These are phyloP conservation scores for Eimeria praecox DNA, from an alignment of 169 alveolate genomes.

Conservation along the genomic window DNA sequence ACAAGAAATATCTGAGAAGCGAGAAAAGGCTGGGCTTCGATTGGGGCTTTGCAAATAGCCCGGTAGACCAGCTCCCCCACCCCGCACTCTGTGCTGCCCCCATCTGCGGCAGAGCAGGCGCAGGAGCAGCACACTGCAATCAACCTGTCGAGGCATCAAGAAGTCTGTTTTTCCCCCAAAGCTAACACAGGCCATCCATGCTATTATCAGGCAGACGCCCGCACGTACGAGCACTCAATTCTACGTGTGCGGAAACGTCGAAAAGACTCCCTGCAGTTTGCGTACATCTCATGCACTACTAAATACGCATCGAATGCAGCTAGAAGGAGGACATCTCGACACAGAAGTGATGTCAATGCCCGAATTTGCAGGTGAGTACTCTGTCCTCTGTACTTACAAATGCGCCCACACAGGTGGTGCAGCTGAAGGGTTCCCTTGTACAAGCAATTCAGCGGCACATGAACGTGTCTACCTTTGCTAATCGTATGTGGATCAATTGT, in stretches of 20 bases:
- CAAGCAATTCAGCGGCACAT: neutral
- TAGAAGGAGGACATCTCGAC: neutral
- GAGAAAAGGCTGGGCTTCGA: slow-evolving; percentile 85
- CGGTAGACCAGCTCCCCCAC: slow-evolving; percentile 86
- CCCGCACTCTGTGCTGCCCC: slow-evolving; percentile 86
- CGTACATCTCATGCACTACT: neutral
- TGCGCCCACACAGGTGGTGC: neutral
- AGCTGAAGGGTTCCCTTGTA: neutral
- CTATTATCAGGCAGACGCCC: neutral
- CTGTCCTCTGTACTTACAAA: neutral
- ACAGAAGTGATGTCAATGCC: neutral
- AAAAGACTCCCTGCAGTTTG: neutral
- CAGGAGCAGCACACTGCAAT: neutral
- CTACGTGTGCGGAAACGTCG: neutral
- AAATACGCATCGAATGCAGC: neutral
- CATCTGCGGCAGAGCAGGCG: slow-evolving; percentile 79
- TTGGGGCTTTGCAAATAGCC: slow-evolving; percentile 85
- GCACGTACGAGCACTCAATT: neutral
- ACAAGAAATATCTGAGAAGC: slow-evolving; percentile 85
- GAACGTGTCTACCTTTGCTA: neutral
- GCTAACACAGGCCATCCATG: neutral
- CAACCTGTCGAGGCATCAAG: neutral
- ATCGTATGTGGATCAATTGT: neutral
- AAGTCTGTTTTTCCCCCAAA: neutral
- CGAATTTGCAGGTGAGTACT: neutral